Base-by-base conservation (phyloP, 352 stramenopile genomes). In the Globisporangium viniferum region DNA sequence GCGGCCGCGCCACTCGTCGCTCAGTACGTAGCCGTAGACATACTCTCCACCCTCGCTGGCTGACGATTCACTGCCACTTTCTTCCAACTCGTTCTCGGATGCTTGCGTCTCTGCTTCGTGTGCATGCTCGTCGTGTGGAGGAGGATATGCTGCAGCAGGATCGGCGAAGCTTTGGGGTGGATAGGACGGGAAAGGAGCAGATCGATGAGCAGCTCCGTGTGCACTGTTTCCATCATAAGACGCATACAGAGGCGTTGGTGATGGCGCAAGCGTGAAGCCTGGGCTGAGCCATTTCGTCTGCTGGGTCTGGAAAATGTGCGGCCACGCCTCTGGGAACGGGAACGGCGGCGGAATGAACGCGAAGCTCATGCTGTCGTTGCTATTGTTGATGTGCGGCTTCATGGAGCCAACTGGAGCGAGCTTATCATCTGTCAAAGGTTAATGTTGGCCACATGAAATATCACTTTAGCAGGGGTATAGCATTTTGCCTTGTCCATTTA, bases 311-410 rank as follows among this genome's bases (percentile, higher is more conserved):
- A 87, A 81, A 29, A 93, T 53, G 48, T 64, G 55, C 53, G 76
- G 70, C 87, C 87, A 95, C 44, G 68, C 75, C 62, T 91, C 79
- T 20, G 83, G 84, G 68, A 95, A 92, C 69, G 87, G 87, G 73
- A 85, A 95, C 67, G 87, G 87, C 67, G 87, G 87, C 58, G 82
- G 87, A 59, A 93, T 86, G 66, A 80, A 85, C 53, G 10, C 27
- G 46, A 66, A 54, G 53, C 72, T 72, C 75, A 79, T 80, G 39
- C 24, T 59, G 7, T 24, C n/a, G n/a, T 8, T 60, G n/a, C 5
- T 31, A n/a, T 46, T 53, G 12, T 39, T 49, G n/a, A 24, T 22
- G 5, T 51, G 44, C 24, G 44, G 44, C 18, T 51, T 51, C 44
- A 51, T 24, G 18, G 20, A 58, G 20, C 54, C 29, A 60, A 39